Evolutionary conservation across 1,284 basidiomycete genomes (phyloP).

Genomic region (Termitomyces sp.): DNA sequence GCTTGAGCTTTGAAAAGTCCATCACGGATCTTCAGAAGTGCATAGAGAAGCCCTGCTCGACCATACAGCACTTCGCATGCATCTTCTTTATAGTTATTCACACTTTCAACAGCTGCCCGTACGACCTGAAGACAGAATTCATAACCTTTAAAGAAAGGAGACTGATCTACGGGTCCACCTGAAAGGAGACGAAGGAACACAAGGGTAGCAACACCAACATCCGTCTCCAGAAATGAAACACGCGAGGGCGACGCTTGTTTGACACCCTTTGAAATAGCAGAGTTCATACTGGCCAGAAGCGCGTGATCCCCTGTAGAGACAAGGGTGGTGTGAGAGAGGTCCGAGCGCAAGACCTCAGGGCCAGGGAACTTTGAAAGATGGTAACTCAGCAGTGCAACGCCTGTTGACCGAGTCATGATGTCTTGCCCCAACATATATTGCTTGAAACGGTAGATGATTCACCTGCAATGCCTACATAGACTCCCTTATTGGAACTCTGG

Average conservation of each 20-base stretch:
- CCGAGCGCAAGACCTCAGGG: neutral
- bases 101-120: conserved; percentile 16
- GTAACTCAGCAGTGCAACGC: conserved; percentile 26
- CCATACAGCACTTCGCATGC: conserved; percentile 55
- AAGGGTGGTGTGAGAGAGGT: neutral
- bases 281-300: conserved; percentile 20
- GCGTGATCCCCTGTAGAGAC: conserved; percentile 18
- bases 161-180: neutral
- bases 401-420: conserved; percentile 13
- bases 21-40: conserved; percentile 37
- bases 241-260: conserved; percentile 14
- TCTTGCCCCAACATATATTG: neutral
- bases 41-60: conserved; percentile 50
- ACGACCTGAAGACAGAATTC: conserved; percentile 20
- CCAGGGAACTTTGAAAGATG: conserved; percentile 16
- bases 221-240: conserved; percentile 35
- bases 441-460: conserved; percentile 2
- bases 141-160: conserved; percentile 19
- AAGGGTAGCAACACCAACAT: conserved; percentile 31
- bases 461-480: conserved; percentile 26
- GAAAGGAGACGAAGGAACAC: conserved; percentile 22
- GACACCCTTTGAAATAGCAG: neutral
- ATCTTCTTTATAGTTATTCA: conserved; percentile 21
- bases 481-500: conserved; percentile 7
- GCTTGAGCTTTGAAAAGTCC: conserved; percentile 11